Evolutionary conservation across 306 rosid species (phyloP).

Genomic region (Trifolium fragiferum): DNA sequence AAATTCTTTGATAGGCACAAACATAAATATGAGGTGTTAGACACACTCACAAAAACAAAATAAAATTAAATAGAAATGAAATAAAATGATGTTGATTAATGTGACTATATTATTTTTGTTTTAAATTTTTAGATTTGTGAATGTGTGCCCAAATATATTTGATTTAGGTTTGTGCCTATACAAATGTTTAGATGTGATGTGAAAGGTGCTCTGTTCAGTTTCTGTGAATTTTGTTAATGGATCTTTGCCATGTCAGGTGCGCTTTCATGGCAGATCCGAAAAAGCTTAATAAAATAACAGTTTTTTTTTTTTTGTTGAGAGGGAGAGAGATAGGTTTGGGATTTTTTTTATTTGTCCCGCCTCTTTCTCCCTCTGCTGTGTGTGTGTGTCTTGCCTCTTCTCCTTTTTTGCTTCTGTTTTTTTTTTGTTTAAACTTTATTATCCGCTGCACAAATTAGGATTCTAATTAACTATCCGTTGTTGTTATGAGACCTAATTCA

Average conservation of each 20-base stretch:
- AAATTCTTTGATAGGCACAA: no score
- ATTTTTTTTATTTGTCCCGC: not conserved
- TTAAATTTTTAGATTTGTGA: no score
- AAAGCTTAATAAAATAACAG: conserved; percentile 44
- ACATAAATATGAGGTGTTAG: no score
- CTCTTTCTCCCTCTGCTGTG: conserved; percentile 31
- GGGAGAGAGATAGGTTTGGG: conserved; percentile 58
- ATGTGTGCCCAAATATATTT: no score
- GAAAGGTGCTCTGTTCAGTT: not conserved
- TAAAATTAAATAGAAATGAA: no score
- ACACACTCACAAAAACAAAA: no score
- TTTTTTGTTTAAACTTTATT: not conserved
- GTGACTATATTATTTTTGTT: no score
- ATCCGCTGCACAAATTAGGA: not conserved
- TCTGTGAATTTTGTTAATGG: not conserved
- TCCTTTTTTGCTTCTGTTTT: not conserved
- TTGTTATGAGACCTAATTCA: not conserved
- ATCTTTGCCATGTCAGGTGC: conserved; percentile 89
- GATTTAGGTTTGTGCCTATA: no score
- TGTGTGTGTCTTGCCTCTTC: conserved; percentile 20
- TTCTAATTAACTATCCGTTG: not conserved
- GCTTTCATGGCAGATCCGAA: conserved; percentile 81
- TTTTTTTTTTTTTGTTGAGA: conserved; percentile 33
- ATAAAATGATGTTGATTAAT: no score
- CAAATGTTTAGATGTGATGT: not conserved